Evolutionary conservation across 2,329 filamentous ascomycete species (phyloP), one percentile per base, ranked within the genome.

Genomic region (Penicillium expansum): DNA sequence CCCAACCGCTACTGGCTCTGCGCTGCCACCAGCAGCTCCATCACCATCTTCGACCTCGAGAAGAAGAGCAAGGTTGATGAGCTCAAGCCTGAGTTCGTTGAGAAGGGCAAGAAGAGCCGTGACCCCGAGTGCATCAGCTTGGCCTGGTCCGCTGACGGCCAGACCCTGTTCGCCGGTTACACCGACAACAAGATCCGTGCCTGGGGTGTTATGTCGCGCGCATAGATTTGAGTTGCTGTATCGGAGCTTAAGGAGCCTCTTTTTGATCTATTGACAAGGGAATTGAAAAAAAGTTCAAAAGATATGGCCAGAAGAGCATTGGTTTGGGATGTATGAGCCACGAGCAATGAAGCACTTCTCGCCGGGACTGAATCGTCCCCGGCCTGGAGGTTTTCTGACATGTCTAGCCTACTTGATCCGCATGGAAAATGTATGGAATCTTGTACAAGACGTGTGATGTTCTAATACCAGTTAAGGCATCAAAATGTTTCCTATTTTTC

Each of bases 61-160:
- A 99, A 99, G 92, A 99, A 99, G 92, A 95, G 89, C 89, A 97
- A 97, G 90, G 93, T 97, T 77, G 93, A 97, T 75, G 94, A 97
- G 88, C 88, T 99, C 80, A 97, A 96, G 89, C 93, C 93, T 70
- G 94, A 99, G 80, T 96, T 94, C 85, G 85, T 92, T 76, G 86
- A 92, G 78, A 89, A 92, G 78, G 91, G 92, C 84, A 96, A 96
- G 91, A 97, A 97, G 91, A 92, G 89, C 87, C 88, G 92, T 78
- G 93, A 97, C 82, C 94, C 94, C 73, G 93, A 97, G 88, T 97
- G 93, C 81, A 88, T 99, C 75, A 91, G 86, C 78, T 86, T 99
- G 82, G 93, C 93, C 78, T 99, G 94, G 94, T 91, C 87, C 78
- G 93, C 92, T 76, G 94, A 99, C 76, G 94, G 94, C 79, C 93